A percentile compares a stretch with the other conserved stretches of the same genome.
phyloP scores from a whole-genome alignment of 192 early-diverging fungal species.

The Nowakowskiella sp. region DNA sequence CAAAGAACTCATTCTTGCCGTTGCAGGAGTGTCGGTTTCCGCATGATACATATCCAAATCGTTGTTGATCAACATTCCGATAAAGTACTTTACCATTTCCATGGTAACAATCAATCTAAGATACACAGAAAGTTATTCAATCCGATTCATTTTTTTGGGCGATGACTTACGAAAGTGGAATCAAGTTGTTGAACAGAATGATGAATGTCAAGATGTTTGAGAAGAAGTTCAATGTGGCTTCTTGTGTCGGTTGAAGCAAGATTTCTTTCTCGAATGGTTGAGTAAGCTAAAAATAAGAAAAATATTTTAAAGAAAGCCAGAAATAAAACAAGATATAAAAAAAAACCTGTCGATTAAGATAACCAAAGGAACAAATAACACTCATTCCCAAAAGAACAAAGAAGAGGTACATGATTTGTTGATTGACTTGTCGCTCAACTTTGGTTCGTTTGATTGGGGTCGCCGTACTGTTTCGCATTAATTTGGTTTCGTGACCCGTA shows the following conservation, averaged over 20 bases:
- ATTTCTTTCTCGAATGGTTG: conserved; percentile 37
- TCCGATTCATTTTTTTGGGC: too few species aligned
- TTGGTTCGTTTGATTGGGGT: conserved; percentile 92
- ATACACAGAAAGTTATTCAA: conserved; percentile 3
- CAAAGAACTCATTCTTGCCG: conserved; percentile 83
- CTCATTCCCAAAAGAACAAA: conserved; percentile 76
- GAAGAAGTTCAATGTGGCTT: conserved; percentile 52
- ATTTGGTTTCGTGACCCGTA: conserved; percentile 95
- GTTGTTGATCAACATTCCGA: conserved; percentile 78
- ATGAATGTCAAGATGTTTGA: conserved; percentile 92
- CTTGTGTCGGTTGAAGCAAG: conserved; percentile 15
- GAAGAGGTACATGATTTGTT: conserved; percentile 90
- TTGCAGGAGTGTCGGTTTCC: conserved; percentile 81
- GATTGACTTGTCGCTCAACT: conserved; percentile 84
- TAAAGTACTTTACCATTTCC: conserved; percentile 94
- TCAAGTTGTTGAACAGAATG: conserved; percentile 98
- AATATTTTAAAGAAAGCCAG: conserved; percentile 6
- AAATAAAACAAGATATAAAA: conserved; percentile 12
- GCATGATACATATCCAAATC: conserved; percentile 98
- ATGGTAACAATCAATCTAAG: conserved; percentile 90
- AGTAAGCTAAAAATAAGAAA: conserved; percentile 13
- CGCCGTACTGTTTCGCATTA: conserved; percentile 88
- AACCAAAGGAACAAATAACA: conserved; percentile 78
- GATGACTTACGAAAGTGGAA: conserved; percentile 76
- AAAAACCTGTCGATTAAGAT: conserved; percentile 35